A percentile compares a stretch with the other conserved stretches of the same genome.
These are phyloP conservation scores for Ganoderma multipileum DNA, from an alignment of 1,284 basidiomycete genomes.

Conservation along the genomic window DNA sequence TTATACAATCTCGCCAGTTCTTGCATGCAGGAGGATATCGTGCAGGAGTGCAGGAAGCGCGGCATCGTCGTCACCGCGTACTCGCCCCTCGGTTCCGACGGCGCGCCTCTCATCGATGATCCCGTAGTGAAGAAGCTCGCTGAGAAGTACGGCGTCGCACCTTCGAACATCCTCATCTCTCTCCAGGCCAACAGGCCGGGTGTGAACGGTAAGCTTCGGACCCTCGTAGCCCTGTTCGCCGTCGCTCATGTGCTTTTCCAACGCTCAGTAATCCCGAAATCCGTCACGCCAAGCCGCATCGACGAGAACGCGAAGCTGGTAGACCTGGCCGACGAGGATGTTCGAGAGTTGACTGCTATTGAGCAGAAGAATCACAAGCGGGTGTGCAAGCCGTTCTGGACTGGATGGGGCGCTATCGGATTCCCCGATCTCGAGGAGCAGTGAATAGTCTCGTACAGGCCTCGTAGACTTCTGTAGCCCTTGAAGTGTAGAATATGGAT, in stretches of 20 bases:
- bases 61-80: slow-evolving; percentile 78
- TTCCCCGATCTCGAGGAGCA: slow-evolving; percentile 60
- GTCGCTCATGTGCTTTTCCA: background rate
- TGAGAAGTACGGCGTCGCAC: slow-evolving; percentile 55
- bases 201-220: slow-evolving; percentile 51
- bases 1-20: slow-evolving; percentile 46
- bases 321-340: slow-evolving; percentile 63
- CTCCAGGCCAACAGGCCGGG: slow-evolving; percentile 68
- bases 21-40: slow-evolving; percentile 67
- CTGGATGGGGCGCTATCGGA: slow-evolving; percentile 66
- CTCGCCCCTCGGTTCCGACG: slow-evolving; percentile 81
- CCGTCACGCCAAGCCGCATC: slow-evolving; percentile 66
- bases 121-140: slow-evolving; percentile 62
- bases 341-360: slow-evolving; percentile 59
- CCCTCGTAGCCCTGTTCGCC: background rate
- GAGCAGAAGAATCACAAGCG: slow-evolving; percentile 67
- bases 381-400: slow-evolving; percentile 67
- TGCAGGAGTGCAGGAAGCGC: slow-evolving; percentile 64
- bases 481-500: background rate
- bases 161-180: slow-evolving; percentile 68
- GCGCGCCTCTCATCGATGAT: slow-evolving; percentile 72
- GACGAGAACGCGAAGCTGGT: slow-evolving; percentile 63
- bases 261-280: slow-evolving; percentile 63
- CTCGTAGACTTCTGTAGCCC: background rate
- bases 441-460: background rate